These are phyloP conservation scores for Neurospora cerealis DNA, from an alignment of 495 filamentous ascomycete genomes.

Conservation along the genomic window DNA sequence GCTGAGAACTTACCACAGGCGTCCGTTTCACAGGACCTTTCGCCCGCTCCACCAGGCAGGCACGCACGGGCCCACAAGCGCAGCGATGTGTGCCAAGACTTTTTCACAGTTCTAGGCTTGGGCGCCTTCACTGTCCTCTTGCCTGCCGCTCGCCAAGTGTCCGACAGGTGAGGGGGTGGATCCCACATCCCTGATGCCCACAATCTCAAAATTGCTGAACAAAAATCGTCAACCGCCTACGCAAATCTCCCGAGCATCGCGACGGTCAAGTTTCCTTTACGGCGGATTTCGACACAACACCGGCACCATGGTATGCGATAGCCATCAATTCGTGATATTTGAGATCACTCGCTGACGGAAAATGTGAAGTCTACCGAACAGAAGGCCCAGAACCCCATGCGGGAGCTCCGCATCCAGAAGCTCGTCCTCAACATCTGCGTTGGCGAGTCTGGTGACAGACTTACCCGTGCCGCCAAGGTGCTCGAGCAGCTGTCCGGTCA, in stretches of 20 bases:
- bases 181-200: conserved; percentile 8
- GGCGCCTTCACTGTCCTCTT: not conserved
- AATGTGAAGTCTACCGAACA: conserved; percentile 34
- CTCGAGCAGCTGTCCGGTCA: conserved; percentile 98
- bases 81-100: not conserved
- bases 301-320: conserved; percentile 19
- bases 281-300: conserved; percentile 16
- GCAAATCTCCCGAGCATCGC: conserved; percentile 10
- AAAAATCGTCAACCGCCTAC: conserved; percentile 15
- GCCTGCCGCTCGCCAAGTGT: not conserved
- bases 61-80: conserved; percentile 3
- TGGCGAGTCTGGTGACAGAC: conserved; percentile 99
- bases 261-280: conserved; percentile 1
- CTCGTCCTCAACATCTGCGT: conserved; percentile 99
- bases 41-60: conserved; percentile 1
- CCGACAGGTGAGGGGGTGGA: not conserved
- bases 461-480: conserved; percentile 99
- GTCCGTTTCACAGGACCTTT: conserved; percentile 18
- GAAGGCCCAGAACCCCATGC: conserved; percentile 94
- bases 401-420: conserved; percentile 99
- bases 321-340: not conserved
- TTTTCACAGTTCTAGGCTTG: not conserved
- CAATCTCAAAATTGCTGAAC: conserved; percentile 18
- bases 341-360: conserved; percentile 8
- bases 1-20: conserved; percentile 14